Base-by-base conservation (phyloP, 2,329 filamentous ascomycete species). In the Fusarium sulawesiense region DNA sequence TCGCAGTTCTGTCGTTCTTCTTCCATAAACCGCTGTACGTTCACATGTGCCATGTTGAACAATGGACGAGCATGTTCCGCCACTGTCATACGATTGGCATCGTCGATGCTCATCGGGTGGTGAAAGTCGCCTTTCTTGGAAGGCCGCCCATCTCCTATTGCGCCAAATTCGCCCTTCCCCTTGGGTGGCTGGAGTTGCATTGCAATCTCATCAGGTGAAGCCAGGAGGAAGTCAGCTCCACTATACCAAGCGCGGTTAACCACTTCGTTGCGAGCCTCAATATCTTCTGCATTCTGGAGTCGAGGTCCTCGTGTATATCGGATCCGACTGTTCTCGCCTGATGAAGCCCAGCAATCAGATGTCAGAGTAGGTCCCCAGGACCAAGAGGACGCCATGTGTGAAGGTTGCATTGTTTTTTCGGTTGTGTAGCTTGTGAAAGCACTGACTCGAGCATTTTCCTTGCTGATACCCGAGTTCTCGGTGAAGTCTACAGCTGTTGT, bases 11-110 rank as follows among this genome's bases (percentile, higher is more conserved):
- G 58, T 47, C 44, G 41, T 32, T 74, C 66, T 14, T 63, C 60
- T 40, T 75, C 73, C 42, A 72, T 53, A 37, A 72, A 66, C 40
- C 64, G 64, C 44, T 71, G 44, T 42, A 83, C 61, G 7, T 76
- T 76, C 21, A 74, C 77, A 60, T 82, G 79, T 5, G 78, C 76
- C 79, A 85, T 80, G 50, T 78, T 81, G 12, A 87, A 56, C 13
- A 86, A 76, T 3, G 83, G 82, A 14, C 76, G 73, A 13, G 79
- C 77, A 55, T 84, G 80, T 50, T 84, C 80, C 3, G 76, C 67
- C 4, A 76, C 75, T 7, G 81, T 75, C 66, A 81, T 80, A 9
- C 58, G 59, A 62, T 80, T 81, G 30, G 80, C 81, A 37, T 84
- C 78, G 4, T 78, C 73, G n/a, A 82, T 63, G n/a, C 69, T 71